Conservation (phyloP, 208 protist species). For the Leishmania arabica region DNA sequence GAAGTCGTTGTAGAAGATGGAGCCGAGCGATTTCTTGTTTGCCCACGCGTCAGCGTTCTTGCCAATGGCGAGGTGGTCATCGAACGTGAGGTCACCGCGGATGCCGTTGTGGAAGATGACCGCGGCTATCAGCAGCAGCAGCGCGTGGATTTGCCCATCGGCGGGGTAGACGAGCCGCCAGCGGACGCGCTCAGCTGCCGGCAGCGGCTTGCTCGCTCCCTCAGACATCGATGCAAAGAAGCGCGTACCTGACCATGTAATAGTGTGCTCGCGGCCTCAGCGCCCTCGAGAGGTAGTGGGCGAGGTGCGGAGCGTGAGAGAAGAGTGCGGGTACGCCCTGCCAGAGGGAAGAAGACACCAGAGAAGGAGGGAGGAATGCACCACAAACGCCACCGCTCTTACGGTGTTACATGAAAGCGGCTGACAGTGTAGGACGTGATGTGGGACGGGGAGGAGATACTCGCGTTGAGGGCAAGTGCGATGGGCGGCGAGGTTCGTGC, state of each 20-base stretch:
- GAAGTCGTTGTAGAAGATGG: slow-evolving; percentile 66
- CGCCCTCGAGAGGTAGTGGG: not conserved
- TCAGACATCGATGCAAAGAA: not conserved
- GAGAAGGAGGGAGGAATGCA: not conserved
- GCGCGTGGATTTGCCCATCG: slow-evolving; percentile 14
- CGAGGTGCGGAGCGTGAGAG: not conserved
- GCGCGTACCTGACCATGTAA: not conserved
- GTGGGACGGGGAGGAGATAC: not conserved
- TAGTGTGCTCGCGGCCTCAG: not conserved
- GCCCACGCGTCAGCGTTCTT: slow-evolving; percentile 41
- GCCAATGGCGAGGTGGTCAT: slow-evolving; percentile 70
- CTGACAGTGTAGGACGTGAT: not conserved
- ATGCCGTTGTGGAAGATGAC: slow-evolving; percentile 43
- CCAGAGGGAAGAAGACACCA: not conserved
- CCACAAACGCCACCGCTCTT: not conserved
- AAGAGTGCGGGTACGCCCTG: not conserved
- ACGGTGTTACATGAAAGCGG: not conserved
- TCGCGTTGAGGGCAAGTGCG: not conserved
- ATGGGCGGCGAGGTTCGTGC: not conserved
- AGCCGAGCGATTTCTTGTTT: slow-evolving; percentile 26
- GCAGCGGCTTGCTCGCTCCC: too few relatives aligned
- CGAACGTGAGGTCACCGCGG: slow-evolving; percentile 49
- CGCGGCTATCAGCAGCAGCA: slow-evolving; percentile 27
- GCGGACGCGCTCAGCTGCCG: not conserved
- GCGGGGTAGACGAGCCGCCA: slow-evolving; percentile 13